A percentile compares a stretch with the other conserved stretches of the same genome.
phyloP scores from a whole-genome alignment of 139 green algal species.

The Chlorella ohadii region DNA sequence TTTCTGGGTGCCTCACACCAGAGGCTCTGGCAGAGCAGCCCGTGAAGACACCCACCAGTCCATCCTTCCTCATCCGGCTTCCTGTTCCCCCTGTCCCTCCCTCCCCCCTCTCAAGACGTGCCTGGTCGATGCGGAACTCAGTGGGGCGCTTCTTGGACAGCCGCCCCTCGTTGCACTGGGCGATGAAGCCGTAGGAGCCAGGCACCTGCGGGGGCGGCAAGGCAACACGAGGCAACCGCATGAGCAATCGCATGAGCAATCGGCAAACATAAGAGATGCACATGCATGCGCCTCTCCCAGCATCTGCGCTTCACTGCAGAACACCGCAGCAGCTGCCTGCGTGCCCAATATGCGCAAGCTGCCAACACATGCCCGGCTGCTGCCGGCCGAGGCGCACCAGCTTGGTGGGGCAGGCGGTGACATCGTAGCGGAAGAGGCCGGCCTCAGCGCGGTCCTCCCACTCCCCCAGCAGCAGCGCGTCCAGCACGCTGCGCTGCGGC shows the following conservation, averaged over 20 bases:
- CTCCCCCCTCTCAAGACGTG: conserved; percentile 29
- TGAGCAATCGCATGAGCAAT: too few relatives aligned
- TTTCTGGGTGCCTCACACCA: too few relatives aligned
- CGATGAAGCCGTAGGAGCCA: conserved; percentile 87
- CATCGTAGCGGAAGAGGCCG: conserved; percentile 93
- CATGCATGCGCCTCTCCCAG: too few relatives aligned
- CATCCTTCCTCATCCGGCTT: too few relatives aligned
- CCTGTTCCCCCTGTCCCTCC: neutral
- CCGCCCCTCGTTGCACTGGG: conserved; percentile 96
- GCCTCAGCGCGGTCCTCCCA: conserved; percentile 81
- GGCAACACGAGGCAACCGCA: too few relatives aligned
- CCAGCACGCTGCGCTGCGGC: conserved; percentile 63
- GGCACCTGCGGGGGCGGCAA: conserved; percentile 16
- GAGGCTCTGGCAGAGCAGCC: too few relatives aligned
- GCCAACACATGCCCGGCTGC: too few relatives aligned
- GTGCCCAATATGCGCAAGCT: too few relatives aligned
- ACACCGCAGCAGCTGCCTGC: too few relatives aligned
- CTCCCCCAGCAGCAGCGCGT: conserved; percentile 69
- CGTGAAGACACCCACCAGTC: too few relatives aligned
- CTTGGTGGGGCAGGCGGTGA: conserved; percentile 90
- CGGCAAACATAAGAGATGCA: too few relatives aligned
- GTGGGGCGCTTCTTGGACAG: conserved; percentile 96
- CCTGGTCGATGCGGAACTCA: conserved; percentile 95
- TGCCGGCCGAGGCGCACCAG: conserved; percentile 53
- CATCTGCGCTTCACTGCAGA: too few relatives aligned